Base-by-base conservation (phyloP, 306 rosid genomes). In the Luffa aegyptiaca region DNA sequence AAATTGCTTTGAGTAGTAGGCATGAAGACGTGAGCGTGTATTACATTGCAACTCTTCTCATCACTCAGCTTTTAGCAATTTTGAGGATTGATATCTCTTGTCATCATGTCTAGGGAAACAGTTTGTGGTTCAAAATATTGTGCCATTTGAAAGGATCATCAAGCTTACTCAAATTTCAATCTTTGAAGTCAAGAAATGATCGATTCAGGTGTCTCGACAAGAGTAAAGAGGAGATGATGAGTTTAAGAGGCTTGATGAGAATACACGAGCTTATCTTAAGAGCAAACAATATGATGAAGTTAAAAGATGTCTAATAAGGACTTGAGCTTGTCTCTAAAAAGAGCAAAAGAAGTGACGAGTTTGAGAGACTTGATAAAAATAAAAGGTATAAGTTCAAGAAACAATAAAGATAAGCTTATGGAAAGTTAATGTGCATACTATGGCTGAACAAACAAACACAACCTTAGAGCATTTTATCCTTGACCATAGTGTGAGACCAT, bases 1-100 rank as follows among this genome's bases (percentile, higher is more conserved):
- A 73, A 49, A 36, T 73, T 73, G 21, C 59, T 72, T 72, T 14
- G 59, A 72, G 75, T 69, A 69, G 74, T 68, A 41, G 74, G 16
- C 48, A 41, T 42, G 74, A 41, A 68, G 2, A 10, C 7, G 74
- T 10, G 16, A 41, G 74, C 74, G 33, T n/a, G 51, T 39, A 35
- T 65, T 65, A 18, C 73, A 37, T 14, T 14, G 72, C 48, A 14
- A 26, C 31, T 65, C 33, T 9, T 41, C 17, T 18, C 7, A 5
- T n/a, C n/a, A 4, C 57, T 20, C 57, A 52, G 20, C 20, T 16
- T 46, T 46, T 52, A 52, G 7, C 7, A 52, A 52, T 13, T 16
- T 13, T 52, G n/a, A 52, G 57, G 57, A 5, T 53, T 17, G 8
- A 52, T 16, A 52, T 52, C 57, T 52, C 57, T 52, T 52, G 20